A percentile compares a stretch with the other conserved stretches of the same genome.
Evolutionary conservation across 2,329 filamentous ascomycete genomes (phyloP).

Genomic region (Periglandula ipomoeae): DNA sequence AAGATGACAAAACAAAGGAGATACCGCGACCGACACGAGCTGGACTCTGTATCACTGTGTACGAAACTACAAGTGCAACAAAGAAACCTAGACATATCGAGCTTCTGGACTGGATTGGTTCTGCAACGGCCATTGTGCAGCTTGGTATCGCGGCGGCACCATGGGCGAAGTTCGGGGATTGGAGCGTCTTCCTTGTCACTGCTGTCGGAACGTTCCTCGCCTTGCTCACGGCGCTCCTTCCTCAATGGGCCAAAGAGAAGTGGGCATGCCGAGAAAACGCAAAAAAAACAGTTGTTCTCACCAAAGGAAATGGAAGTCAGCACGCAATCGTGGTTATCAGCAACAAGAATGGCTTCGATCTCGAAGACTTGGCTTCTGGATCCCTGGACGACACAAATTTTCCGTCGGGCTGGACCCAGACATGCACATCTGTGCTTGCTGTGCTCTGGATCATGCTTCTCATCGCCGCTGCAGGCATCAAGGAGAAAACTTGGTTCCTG

Average conservation of each 20-base stretch:
- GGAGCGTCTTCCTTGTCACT: slow-evolving; percentile 31
- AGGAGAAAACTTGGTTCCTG: slow-evolving; percentile 29
- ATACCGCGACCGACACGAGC: slow-evolving; percentile 12
- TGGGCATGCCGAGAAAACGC: slow-evolving; percentile 25
- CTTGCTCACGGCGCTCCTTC: slow-evolving; percentile 23
- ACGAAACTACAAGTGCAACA: slow-evolving; percentile 8
- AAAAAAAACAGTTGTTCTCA: slow-evolving; percentile 25
- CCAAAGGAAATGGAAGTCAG: slow-evolving; percentile 29
- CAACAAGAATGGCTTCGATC: slow-evolving; percentile 23
- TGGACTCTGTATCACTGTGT: slow-evolving; percentile 19
- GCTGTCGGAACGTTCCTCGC: slow-evolving; percentile 27
- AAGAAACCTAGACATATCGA: slow-evolving; percentile 12
- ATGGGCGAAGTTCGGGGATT: slow-evolving; percentile 21
- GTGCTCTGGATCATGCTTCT: slow-evolving; percentile 22
- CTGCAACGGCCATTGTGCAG: slow-evolving; percentile 19
- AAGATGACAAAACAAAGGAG: neutral
- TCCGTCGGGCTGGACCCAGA: neutral
- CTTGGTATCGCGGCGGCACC: slow-evolving; percentile 27
- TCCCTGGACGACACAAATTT: neutral
- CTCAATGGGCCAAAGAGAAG: slow-evolving; percentile 35
- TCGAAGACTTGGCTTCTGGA: slow-evolving; percentile 30
- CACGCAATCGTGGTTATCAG: slow-evolving; percentile 30
- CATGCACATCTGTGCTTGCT: neutral
- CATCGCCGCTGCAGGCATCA: slow-evolving; percentile 26
- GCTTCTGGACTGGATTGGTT: slow-evolving; percentile 17